phyloP scores from a whole-genome alignment of 2,329 filamentous ascomycete genomes.

The Neonectria punicea region DNA sequence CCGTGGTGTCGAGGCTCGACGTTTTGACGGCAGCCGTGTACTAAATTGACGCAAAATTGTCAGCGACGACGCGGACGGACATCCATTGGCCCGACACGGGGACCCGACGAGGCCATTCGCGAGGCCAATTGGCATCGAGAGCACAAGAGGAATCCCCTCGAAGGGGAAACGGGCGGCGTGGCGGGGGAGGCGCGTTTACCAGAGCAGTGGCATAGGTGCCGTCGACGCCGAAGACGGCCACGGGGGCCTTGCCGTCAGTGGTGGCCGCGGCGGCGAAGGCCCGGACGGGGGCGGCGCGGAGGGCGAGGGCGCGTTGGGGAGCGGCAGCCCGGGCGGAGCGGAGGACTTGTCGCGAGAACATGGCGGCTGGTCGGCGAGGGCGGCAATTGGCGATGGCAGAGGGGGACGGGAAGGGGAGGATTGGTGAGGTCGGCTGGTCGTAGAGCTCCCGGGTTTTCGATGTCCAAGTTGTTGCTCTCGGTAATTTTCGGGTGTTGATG shows the following conservation, averaged over 20 bases:
- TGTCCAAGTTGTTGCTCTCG: conserved; percentile 52
- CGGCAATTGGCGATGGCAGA: conserved; percentile 29
- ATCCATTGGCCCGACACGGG: conserved; percentile 37
- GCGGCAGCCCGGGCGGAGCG: conserved; percentile 67
- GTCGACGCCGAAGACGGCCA: conserved; percentile 94
- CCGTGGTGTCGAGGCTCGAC: conserved; percentile 83
- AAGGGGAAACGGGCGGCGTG: background rate
- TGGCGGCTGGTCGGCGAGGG: conserved; percentile 46
- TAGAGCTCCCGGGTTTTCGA: conserved; percentile 44
- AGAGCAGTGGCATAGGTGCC: conserved; percentile 98
- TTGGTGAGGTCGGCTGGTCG: conserved; percentile 38
- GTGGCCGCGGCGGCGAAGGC: conserved; percentile 81
- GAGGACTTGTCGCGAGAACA: conserved; percentile 70
- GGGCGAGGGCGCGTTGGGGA: conserved; percentile 64
- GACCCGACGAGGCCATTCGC: conserved; percentile 25
- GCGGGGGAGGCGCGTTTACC: conserved; percentile 65
- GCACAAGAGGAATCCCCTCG: background rate
- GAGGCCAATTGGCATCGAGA: conserved; percentile 36
- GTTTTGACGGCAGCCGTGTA: conserved; percentile 96
- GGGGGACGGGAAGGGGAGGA: conserved; percentile 20
- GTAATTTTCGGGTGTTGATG: conserved; percentile 57
- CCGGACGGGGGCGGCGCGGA: conserved; percentile 68
- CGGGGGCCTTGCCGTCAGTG: conserved; percentile 81
- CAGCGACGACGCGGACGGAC: conserved; percentile 31
- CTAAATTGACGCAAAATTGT: conserved; percentile 63